Base-by-base conservation (phyloP, 768 basidiomycete species). In the Nidularia pulvinata region DNA sequence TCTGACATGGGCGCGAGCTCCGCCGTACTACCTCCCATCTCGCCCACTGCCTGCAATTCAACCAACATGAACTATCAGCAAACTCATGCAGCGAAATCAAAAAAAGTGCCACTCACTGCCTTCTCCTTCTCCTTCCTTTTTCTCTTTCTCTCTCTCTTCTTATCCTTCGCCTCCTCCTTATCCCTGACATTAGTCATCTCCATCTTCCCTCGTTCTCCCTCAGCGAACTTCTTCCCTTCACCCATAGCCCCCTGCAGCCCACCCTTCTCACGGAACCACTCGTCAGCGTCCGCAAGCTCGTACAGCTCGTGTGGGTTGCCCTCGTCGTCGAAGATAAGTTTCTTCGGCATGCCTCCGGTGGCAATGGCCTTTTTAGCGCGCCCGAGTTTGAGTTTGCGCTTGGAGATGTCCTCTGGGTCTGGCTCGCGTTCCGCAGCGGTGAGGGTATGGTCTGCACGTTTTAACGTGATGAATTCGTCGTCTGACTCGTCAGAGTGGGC, bases 391-490 rank as follows among this genome's bases (percentile, higher is more conserved):
- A 82, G 78, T 66, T 95, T 95, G 36, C 96, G 88, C 65, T 93
- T 96, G 14, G 95, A 97, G n/a, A 91, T 62, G 56, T 89, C 75
- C 6, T 67, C 70, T 43, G 69, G 62, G 13, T 67, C 67, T 14
- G 63, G 64, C 0, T 65, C 67, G 4, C 69, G 60, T 44, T 66
- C 60, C n/a, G 67, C 65, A 6, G 57, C 61, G 10, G 55, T 52
- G 10, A 95, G 75, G 42, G 84, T 86, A 68, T 98, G 97, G 64
- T 98, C 81, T 0, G 85, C 86, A n/a, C 95, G 89, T 66, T 95
- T 94, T 57, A 98, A 81, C 0, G 92, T 94, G 65, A 98, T 90
- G 67, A 99, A 98, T 51, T 97, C 95, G 55, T 93, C 93, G 11
- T 68, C 81, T 11, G 73, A 75, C 32, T 64, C 62, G 9, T 64